phyloP scores from a whole-genome alignment of 2,329 filamentous ascomycete species.

The Penicillium polonicum region DNA sequence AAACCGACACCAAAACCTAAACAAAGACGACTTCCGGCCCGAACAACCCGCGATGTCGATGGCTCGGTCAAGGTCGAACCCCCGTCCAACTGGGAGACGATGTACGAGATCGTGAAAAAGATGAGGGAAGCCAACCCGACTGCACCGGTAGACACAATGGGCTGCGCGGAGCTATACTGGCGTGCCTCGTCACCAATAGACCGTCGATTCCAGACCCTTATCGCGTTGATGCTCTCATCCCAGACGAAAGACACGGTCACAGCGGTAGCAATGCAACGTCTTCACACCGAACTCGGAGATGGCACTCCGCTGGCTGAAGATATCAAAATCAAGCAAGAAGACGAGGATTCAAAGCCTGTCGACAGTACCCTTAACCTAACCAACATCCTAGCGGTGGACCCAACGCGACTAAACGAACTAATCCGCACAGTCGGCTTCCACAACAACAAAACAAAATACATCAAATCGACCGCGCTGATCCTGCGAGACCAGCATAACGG shows the following conservation, averaged over 20 bases:
- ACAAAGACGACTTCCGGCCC: constrained; percentile 42
- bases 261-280: constrained; percentile 73
- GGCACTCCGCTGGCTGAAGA: constrained; percentile 5
- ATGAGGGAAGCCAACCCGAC: constrained; percentile 69
- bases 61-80: constrained; percentile 49
- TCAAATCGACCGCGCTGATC: constrained; percentile 72
- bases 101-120: constrained; percentile 72
- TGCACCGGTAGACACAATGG: constrained; percentile 96
- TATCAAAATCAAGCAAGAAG: constrained; percentile 28
- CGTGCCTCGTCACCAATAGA: constrained; percentile 49
- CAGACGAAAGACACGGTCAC: constrained; percentile 94
- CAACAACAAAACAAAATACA: constrained; percentile 86
- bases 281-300: constrained; percentile 68
- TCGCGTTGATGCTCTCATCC: constrained; percentile 84
- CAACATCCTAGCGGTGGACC: constrained; percentile 71
- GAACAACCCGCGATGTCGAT: constrained; percentile 41
- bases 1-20: constrained; percentile 28
- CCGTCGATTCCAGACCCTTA: constrained; percentile 79
- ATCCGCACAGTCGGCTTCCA: constrained; percentile 89
- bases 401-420: constrained; percentile 66
- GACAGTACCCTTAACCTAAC: constrained; percentile 65
- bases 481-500: constrained; percentile 67
- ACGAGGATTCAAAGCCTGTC: constrained; percentile 23
- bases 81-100: constrained; percentile 77
- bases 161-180: constrained; percentile 63